phyloP scores from a whole-genome alignment of 352 stramenopile genomes.

The Pythium aquatile region DNA sequence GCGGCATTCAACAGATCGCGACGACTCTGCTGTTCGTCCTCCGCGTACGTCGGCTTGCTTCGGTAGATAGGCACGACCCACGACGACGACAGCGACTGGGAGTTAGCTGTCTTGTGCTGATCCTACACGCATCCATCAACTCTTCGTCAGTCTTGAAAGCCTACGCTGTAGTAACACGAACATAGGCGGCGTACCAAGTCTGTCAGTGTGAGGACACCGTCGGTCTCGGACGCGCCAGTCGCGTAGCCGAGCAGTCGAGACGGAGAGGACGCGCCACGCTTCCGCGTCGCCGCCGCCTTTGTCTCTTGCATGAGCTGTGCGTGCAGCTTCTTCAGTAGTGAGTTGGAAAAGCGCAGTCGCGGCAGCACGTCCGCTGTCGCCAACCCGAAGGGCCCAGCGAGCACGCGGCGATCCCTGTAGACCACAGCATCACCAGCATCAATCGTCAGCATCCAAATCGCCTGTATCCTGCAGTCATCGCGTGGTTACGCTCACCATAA shows the following conservation, averaged over 20 bases:
- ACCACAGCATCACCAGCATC: background rate
- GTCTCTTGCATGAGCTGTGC: slow-evolving; percentile 23
- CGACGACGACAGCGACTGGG: background rate
- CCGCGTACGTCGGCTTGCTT: background rate
- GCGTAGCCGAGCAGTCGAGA: slow-evolving; percentile 36
- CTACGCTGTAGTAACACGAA: background rate
- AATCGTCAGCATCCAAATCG: background rate
- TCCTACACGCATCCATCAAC: background rate
- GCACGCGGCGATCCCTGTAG: slow-evolving; percentile 56
- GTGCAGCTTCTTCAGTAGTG: slow-evolving; percentile 53
- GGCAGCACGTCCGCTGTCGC: slow-evolving; percentile 47
- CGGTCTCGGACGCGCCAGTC: background rate
- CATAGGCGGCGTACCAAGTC: slow-evolving; percentile 7
- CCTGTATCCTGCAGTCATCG: background rate
- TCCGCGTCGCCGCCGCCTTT: slow-evolving; percentile 4
- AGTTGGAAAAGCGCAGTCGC: slow-evolving; percentile 39
- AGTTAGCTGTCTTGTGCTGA: slow-evolving; percentile 8
- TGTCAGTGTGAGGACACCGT: background rate
- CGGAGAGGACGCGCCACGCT: slow-evolving; percentile 1
- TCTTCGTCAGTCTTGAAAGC: background rate
- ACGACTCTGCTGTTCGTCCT: slow-evolving; percentile 3
- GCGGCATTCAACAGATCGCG: background rate
- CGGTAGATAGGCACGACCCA: slow-evolving; percentile 9
- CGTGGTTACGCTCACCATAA: slow-evolving; percentile 44
- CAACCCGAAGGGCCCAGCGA: slow-evolving; percentile 41